Evolutionary conservation across 2,329 filamentous ascomycete species (phyloP), one percentile per base, ranked within the genome.

Genomic region (Neonectria punicea): DNA sequence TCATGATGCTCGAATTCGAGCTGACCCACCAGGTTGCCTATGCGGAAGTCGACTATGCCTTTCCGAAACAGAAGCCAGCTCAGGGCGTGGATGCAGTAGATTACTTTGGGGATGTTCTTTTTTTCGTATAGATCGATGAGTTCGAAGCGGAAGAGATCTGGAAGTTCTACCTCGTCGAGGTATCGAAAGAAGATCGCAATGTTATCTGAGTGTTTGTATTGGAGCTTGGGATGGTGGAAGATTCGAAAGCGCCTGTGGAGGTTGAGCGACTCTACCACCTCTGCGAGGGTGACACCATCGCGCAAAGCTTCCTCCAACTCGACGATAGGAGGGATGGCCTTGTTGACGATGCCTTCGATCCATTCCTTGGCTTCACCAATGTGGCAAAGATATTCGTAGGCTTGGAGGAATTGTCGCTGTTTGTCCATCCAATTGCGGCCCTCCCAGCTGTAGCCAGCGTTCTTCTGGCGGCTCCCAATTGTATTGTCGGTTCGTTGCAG

Each of bases 281-380:
- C 95, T 10, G 97, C 97, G 28, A 99, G 85, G 0, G 94, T 98
- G 6, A 99, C 93, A 53, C 96, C 97, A 77, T 99, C 91, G 69
- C 96, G 88, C 46, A 99, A 83, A 14, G 93, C 93, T 79, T 99
- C 94, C 77, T 99, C 96, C 1, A 99, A 83, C 77, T 98, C 90
- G 22, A 99, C 92, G 72, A 98, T 97, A 1, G 95, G 92, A 4
- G 96, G 94, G 41, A 99, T 93, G 56, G 91, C 85, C 70, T 91
- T 90, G 67, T 95, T 89, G 61, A 96, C 93, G 65, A 98, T 89
- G 77, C 97, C 85, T 76, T 99, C 96, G 70, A 99, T 97, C 96
- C 96, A 99, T 80, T 98, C 95, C 78, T 98, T 98, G 22, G 96
- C 96, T 83, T 99, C 96, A 78, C 96, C 96, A 70, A 99, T 98